Evolutionary conservation across 1,139 yeast genomes (phyloP), one percentile per base, ranked within the genome.

Genomic region (Protomyces macrosporus): DNA sequence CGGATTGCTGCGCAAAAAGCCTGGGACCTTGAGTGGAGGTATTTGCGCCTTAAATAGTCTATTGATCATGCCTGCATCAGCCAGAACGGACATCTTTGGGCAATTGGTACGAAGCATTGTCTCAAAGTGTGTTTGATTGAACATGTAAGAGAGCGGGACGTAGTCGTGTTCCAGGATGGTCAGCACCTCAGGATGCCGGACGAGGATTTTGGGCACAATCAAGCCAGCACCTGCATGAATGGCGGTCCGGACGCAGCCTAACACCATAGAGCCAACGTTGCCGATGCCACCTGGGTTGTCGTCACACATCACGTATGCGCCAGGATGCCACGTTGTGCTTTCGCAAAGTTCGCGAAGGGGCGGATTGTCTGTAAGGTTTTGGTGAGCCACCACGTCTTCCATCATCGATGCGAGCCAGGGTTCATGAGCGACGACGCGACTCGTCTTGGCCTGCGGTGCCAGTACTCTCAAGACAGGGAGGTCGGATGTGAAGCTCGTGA

Each of bases 201-300:
- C 23, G 30, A 12, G 50, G 35, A 54, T 54, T 33, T 48, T 45
- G n/a, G 58, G 58, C 36, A 48, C 51, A 39, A 55, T 33, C 23
- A 55, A 37, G 23, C 33, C 39, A 2, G 58, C 58, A 7, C 58
- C 58, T 14, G 51, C 23, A 16, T 55, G 51, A 39, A 55, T 33
- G 14, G 58, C 58, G 32, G 30, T 39, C 32, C 58, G 30, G 23
- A 40, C 45, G 33, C 58, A 55, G 37, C 30, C 40, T 14, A 55
- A 51, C 3, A 55, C 32, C 33, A 36, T 16, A n/a, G 14, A 16
- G 37, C 51, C 39, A n/a, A 55, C 52, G 30, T 55, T 55, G 37
- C 58, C 58, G 37, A 55, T 16, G 12, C 58, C 58, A 4, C 58
- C 58, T 3, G 30, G 51, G n/a, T 40, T 55, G n/a, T 40, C 40